Evolutionary conservation across 768 basidiomycete species (phyloP), one percentile per base, ranked within the genome.

Genomic region (Porphyrellus cyaneotinctus): DNA sequence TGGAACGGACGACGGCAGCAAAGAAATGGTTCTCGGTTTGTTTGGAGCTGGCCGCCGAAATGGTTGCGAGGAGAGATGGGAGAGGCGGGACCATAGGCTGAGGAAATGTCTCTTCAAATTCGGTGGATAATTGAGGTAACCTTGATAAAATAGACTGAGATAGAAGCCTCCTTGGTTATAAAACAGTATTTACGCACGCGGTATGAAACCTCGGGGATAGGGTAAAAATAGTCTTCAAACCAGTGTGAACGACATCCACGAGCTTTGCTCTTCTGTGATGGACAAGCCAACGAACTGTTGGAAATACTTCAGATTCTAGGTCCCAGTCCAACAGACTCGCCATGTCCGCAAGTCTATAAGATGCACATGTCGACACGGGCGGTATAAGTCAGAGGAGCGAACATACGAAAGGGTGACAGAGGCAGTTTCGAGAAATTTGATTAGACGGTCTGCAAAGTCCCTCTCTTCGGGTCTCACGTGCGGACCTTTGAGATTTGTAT

Each of bases 221-320:
- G 5, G 83, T 78, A 61, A 94, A 97, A 0, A 91, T 79, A 0
- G 90, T 94, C 68, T 89, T 87, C 39, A 97, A 69, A 41, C 85
- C 81, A 4, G 70, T 73, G 61, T 93, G 89, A 30, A 98, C 82
- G 17, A 84, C 80, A 56, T 97, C 94, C 38, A 97, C 86, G 24
- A 98, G 75, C 60, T 91, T 91, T 6, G 92, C 95, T 62, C 91
- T 81, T 48, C 91, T 80, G 70, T 94, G 93, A 53, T 91, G 85
- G 28, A 97, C 88, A 28, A 99, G 77, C 81, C 93, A 93, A 17
- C 91, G 82, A 10, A 95, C 95, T n/a, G 89, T 83, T 1, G 93
- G 90, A 63, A 88, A 90, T 1, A 95, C 78, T 60, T 95, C 91
- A 0, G 80, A 74, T 58, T 91, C 84, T 8, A 91, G 72, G 58